Evolutionary conservation across 176 grass and related monocot species (phyloP), one percentile per base, ranked within the genome.

Genomic region (Hsuehochloa calcarea): DNA sequence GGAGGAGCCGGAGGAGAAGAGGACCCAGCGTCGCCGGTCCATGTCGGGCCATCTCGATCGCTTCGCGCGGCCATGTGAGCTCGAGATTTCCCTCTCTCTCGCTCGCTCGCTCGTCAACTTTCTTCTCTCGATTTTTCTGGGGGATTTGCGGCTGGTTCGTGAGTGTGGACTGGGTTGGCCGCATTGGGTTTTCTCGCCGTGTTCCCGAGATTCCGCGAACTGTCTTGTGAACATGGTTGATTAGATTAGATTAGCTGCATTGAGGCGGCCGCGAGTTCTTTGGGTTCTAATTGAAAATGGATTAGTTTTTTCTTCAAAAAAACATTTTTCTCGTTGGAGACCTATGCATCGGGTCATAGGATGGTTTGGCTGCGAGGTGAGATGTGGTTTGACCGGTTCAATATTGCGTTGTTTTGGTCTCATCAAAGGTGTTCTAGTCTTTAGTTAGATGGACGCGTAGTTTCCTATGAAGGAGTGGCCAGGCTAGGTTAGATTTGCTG

Each of bases 1-100:
- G 25, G 16, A 52, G 58, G 17, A 54, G 59, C 16, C 16, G 31
- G 31, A 51, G 76, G 68, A 58, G 25, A 14, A 46, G 68, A 61
- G 71, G 77, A 70, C 82, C 82, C 61, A 37, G 23, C 70, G 12
- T 17, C 26, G 3, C 23, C 63, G 43, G 49, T 54, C 68, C 85
- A 97, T 97, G 94, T 97, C 94, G 82, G 94, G 91, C 74, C 91
- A 87, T 54, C 91, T 97, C 76, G 94, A 97, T 90, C 94, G 94
- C 85, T 71, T 94, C 69, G 89, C 85, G 71, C 90, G 90, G 54
- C 91, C 89, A 85, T 92, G 94, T 97, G 85, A 97, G 94, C 78
- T 68, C 37, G 7, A 31, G 72, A 71, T 44, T 20, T 15, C 31
- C 40, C n/a, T 10, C 35, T 58, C 26, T 27, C 8, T 9, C 45